Evolutionary conservation across 306 rosid species (phyloP).

Genomic region (Castanea sativa): DNA sequence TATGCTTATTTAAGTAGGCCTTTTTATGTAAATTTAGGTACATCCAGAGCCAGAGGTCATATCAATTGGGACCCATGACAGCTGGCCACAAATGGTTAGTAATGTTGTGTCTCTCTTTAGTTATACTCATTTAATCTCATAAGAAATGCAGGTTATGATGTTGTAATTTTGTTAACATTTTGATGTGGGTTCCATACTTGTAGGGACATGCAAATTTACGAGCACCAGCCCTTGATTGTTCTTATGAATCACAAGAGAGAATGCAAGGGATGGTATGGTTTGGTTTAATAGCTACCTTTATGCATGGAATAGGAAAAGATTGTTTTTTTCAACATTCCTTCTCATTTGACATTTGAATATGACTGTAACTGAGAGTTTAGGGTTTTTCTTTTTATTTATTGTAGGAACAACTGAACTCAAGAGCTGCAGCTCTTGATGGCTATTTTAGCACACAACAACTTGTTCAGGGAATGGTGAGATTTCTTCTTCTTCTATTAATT

Average conservation of each 20-base stretch:
- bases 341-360: background rate
- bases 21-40: constrained; percentile 20
- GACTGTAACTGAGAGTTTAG: constrained; percentile 12
- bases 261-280: constrained; percentile 19
- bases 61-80: constrained; percentile 23
- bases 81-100: constrained; percentile 46
- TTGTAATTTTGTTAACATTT: background rate
- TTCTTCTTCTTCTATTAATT: background rate
- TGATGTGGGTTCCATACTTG: constrained; percentile 7
- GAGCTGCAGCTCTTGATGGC: constrained; percentile 37
- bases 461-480: constrained; percentile 35
- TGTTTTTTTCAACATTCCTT: background rate
- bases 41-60: constrained; percentile 24
- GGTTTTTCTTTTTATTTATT: background rate
- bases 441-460: constrained; percentile 31
- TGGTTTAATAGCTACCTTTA: constrained; percentile 7
- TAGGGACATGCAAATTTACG: constrained; percentile 26
- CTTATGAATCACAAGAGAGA: constrained; percentile 24
- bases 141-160: background rate
- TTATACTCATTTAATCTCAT: background rate
- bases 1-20: constrained; percentile 1
- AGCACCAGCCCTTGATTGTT: constrained; percentile 19
- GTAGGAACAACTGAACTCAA: constrained; percentile 36
- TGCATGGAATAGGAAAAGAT: background rate
- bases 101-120: background rate